Base-by-base conservation (phyloP, 2,329 filamentous ascomycete genomes). In the Leptographium galeiforme region DNA sequence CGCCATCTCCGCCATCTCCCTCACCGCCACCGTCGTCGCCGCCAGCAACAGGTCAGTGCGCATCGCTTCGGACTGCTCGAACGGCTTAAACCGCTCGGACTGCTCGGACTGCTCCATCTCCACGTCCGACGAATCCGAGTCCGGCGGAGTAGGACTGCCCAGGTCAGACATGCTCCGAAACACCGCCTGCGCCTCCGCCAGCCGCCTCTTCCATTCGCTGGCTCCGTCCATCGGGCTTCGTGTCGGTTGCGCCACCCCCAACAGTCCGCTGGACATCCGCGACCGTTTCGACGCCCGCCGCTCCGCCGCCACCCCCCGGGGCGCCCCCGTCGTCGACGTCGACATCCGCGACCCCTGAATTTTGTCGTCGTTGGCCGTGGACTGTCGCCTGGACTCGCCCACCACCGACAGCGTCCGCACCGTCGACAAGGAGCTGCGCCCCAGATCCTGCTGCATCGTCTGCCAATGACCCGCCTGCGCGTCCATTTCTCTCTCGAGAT, bases 401-500 rank as follows among this genome's bases (percentile, higher is more conserved):
- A 59, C 60, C 1, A 62, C 61, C 0, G 65, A 62, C 14, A 45
- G 8, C 1, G 69, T 70, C 51, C 63, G 63, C 48, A 75, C 61
- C 8, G 72, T 75, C 2, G 73, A 77, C 43, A 74, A 61, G 7
- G 77, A 80, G 58, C 76, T 71, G 54, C 72, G 72, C 51, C 69
- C 67, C 43, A 81, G 62, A 40, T 74, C 72, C 32, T 72, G 67
- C 54, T 78, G 77, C 66, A 83, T 72, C 50, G 73, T 67, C 53
- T 76, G 73, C 81, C 81, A 84, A 58, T 76, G 73, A 52, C 70
- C 71, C 61, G 81, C 78, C 61, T 84, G 76, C 57, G 72, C 64
- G 0, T 74, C 77, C 72, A 84, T 79, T 63, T 85, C 81, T 56
- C 68, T 69, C 61, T 85, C 81, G 1, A 85, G 67, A 55, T 79